Evolutionary conservation across 2,329 filamentous ascomycete species (phyloP).

Genomic region (Colletotrichum higginsianum): DNA sequence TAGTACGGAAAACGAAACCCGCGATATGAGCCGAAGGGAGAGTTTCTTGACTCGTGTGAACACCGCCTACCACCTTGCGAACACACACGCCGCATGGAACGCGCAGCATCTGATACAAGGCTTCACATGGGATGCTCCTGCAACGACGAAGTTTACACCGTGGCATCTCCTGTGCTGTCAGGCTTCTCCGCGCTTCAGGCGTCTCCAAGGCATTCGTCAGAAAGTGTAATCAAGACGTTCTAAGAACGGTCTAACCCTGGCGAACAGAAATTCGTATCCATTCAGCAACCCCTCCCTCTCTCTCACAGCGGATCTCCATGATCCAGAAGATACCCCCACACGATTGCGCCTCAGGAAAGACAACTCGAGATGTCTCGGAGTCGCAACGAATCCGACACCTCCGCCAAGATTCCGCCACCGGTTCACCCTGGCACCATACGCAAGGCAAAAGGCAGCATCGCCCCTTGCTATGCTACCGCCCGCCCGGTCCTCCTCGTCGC

Average conservation of each 20-base stretch:
- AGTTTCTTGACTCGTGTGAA: conserved; percentile 28
- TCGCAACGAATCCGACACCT: conserved; percentile 1
- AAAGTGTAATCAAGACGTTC: neutral
- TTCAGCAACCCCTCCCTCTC: neutral
- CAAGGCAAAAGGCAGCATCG: conserved; percentile 11
- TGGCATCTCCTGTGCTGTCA: neutral
- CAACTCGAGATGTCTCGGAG: neutral
- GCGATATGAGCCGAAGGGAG: no score
- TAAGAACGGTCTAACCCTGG: neutral
- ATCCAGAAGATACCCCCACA: neutral
- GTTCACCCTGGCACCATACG: neutral
- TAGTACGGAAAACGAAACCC: no score
- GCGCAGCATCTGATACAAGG: conserved; percentile 13
- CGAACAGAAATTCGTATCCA: neutral
- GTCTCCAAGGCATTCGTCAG: neutral
- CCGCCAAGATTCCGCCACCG: neutral
- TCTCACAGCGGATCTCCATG: neutral
- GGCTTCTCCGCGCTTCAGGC: neutral
- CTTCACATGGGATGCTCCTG: conserved; percentile 19
- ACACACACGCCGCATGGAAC: conserved; percentile 8
- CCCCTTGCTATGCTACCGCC: conserved; percentile 12
- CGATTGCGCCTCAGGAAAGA: neutral
- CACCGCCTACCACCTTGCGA: no score
- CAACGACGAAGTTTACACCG: conserved; percentile 7
- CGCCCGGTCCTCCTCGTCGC: neutral